Conservation (phyloP, 768 basidiomycete species). For the Amanita pseudoporphyria region DNA sequence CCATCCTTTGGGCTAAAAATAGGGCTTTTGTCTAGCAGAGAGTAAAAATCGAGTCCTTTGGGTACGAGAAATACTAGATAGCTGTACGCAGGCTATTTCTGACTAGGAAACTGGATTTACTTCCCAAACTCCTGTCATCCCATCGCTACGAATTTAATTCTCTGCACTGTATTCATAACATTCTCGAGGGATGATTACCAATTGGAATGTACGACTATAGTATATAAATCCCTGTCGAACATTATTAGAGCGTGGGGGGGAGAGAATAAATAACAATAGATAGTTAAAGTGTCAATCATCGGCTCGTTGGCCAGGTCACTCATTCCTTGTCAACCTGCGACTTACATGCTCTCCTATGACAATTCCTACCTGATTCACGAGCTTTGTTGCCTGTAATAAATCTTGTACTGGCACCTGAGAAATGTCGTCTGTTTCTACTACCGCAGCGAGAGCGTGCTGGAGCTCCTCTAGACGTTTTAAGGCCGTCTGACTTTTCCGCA, state of each 20-base stretch:
- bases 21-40: too few species aligned
- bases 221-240: too few species aligned
- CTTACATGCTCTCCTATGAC: slow-evolving; percentile 36
- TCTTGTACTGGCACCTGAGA: slow-evolving; percentile 43
- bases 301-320: neutral
- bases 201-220: too few species aligned
- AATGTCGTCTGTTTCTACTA: slow-evolving; percentile 26
- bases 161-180: too few species aligned
- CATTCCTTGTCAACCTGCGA: slow-evolving; percentile 19
- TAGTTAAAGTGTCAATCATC: neutral
- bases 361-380: slow-evolving; percentile 37
- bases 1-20: too few species aligned
- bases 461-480: slow-evolving; percentile 34
- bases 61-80: too few species aligned
- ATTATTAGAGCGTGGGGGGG: neutral
- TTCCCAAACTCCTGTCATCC: too few species aligned
- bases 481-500: slow-evolving; percentile 29
- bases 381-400: slow-evolving; percentile 33
- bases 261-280: neutral
- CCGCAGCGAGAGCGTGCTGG: slow-evolving; percentile 31
- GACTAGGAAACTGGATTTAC: too few species aligned
- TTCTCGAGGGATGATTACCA: too few species aligned
- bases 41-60: too few species aligned
- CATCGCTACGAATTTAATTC: too few species aligned
- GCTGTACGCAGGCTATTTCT: too few species aligned